Percentiles rank a stretch among this genome's conserved stretches.
These are phyloP conservation scores for Niebla homalea DNA, from an alignment of 495 filamentous ascomycete genomes.

Conservation along the genomic window DNA sequence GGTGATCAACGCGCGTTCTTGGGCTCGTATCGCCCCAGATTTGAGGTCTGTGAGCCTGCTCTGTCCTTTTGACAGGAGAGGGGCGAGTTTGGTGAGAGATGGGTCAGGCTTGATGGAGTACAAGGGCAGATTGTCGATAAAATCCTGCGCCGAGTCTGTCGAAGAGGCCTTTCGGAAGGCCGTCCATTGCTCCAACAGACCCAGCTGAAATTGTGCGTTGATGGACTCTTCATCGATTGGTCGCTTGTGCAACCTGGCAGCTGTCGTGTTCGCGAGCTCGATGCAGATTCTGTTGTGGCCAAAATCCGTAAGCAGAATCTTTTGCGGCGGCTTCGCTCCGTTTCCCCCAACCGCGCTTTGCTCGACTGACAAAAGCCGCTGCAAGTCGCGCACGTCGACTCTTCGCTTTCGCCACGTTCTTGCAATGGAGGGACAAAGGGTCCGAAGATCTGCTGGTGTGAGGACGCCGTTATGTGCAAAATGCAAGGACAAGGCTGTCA, in stretches of 20 bases:
- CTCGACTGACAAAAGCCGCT: constrained; percentile 39
- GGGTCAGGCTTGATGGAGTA: constrained; percentile 36
- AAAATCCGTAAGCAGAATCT: constrained; percentile 45
- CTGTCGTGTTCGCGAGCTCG: constrained; percentile 22
- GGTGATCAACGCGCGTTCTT: constrained; percentile 2
- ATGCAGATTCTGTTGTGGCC: constrained; percentile 39
- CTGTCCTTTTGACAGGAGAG: constrained; percentile 41
- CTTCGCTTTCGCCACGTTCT: constrained; percentile 47
- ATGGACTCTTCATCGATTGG: constrained; percentile 43
- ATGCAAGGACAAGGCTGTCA: constrained; percentile 44
- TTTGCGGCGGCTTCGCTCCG: constrained; percentile 3
- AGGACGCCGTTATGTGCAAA: constrained; percentile 49
- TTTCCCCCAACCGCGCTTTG: constrained; percentile 9
- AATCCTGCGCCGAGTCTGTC: constrained; percentile 22
- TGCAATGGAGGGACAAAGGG: constrained; percentile 39
- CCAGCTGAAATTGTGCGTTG: constrained; percentile 38
- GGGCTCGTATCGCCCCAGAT: constrained; percentile 19
- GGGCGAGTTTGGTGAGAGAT: constrained; percentile 29
- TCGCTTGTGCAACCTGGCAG: constrained; percentile 30
- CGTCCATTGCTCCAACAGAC: constrained; percentile 36
- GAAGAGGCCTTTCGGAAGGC: constrained; percentile 7
- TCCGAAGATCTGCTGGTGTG: constrained; percentile 44
- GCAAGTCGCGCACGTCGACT: constrained; percentile 46
- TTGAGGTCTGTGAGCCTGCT: constrained; percentile 49
- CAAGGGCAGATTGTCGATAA: constrained; percentile 41